Conservation (phyloP, 2,329 filamentous ascomycete species). For the Ophiostoma sp. region DNA sequence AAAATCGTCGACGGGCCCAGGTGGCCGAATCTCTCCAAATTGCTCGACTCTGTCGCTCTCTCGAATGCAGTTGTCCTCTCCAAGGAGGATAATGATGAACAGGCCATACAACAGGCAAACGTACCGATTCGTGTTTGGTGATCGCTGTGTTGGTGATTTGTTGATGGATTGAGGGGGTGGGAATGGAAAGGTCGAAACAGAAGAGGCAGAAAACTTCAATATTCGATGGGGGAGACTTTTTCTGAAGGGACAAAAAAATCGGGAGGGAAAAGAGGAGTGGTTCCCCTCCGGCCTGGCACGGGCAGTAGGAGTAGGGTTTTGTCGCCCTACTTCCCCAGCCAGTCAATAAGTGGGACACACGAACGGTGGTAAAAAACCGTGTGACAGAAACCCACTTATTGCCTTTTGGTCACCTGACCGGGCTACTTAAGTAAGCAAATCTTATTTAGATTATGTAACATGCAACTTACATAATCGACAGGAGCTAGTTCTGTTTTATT, state of each 20-base stretch:
- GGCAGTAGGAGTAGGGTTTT: constrained; percentile 37
- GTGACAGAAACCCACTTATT: background rate
- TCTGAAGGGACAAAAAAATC: constrained; percentile 25
- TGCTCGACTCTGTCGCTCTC: background rate
- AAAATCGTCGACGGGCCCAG: no score
- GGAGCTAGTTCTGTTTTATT: no score
- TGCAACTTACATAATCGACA: background rate
- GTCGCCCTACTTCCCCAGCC: constrained; percentile 34
- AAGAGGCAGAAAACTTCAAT: constrained; percentile 16
- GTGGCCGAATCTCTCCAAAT: background rate
- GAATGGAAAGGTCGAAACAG: constrained; percentile 19
- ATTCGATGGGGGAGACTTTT: constrained; percentile 24
- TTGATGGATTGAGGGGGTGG: constrained; percentile 23
- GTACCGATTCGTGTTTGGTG: constrained; percentile 46
- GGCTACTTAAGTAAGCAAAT: background rate
- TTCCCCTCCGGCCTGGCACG: constrained; percentile 10
- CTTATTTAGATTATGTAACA: background rate
- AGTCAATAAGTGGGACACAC: constrained; percentile 12
- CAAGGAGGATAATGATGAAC: background rate
- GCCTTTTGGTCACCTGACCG: background rate
- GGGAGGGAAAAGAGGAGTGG: constrained; percentile 15
- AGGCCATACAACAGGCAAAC: constrained; percentile 30
- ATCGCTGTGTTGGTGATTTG: constrained; percentile 39
- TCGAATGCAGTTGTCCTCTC: background rate
- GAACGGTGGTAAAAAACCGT: constrained; percentile 2